Percentiles rank a stretch among this genome's conserved stretches.
These are phyloP conservation scores for Beauveria pseudobassiana DNA, from an alignment of 2,329 filamentous ascomycete genomes.

Conservation along the genomic window DNA sequence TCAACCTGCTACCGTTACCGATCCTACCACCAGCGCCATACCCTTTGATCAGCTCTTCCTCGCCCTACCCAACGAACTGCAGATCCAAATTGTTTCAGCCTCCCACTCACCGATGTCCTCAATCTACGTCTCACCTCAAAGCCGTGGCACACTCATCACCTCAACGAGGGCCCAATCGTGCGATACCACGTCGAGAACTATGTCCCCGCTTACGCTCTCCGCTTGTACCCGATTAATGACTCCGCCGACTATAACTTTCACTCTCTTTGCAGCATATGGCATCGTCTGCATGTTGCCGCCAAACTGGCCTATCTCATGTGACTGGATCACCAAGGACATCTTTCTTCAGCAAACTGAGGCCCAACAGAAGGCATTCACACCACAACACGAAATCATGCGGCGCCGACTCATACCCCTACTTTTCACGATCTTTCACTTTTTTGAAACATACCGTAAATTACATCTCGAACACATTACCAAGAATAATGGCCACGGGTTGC, in stretches of 20 bases:
- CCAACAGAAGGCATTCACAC: slow-evolving; percentile 49
- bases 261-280: slow-evolving; percentile 58
- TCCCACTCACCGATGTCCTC: slow-evolving; percentile 54
- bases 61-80: slow-evolving; percentile 52
- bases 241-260: slow-evolving; percentile 45
- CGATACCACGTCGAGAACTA: slow-evolving; percentile 53
- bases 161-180: slow-evolving; percentile 54
- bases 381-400: slow-evolving; percentile 56
- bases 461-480: slow-evolving; percentile 50
- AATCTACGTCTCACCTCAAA: slow-evolving; percentile 51
- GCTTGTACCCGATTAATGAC: slow-evolving; percentile 49
- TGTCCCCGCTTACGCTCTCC: slow-evolving; percentile 52
- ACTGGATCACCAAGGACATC: slow-evolving; percentile 59
- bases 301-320: slow-evolving; percentile 54
- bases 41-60: slow-evolving; percentile 52
- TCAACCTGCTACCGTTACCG: not conserved
- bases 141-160: slow-evolving; percentile 53
- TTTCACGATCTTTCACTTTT: slow-evolving; percentile 61
- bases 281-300: slow-evolving; percentile 55
- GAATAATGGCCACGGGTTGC: slow-evolving; percentile 43
- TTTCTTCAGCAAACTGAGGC: slow-evolving; percentile 51
- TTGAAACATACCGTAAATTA: slow-evolving; percentile 54
- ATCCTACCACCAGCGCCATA: slow-evolving; percentile 23
- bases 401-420: slow-evolving; percentile 55
- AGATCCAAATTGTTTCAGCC: slow-evolving; percentile 54